Percentiles rank a stretch among this genome's conserved stretches.
These are phyloP conservation scores for Umbelopsis sp. DNA, from an alignment of 192 early-diverging fungal species.

Conservation along the genomic window DNA sequence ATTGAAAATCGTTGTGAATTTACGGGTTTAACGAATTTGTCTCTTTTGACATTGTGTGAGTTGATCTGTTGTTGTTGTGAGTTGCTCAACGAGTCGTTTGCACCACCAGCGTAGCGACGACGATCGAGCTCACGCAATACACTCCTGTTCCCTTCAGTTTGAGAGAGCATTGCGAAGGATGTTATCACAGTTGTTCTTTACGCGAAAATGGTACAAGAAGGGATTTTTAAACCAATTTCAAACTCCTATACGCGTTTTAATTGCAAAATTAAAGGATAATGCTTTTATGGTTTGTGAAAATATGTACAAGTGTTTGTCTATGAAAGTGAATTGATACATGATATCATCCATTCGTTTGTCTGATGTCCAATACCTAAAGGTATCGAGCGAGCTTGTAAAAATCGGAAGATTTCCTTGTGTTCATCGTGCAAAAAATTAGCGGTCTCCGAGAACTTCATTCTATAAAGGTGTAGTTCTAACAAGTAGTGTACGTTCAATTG, in stretches of 20 bases:
- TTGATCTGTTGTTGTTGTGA: neutral
- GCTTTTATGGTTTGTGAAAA: constrained; percentile 29
- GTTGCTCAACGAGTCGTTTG: neutral
- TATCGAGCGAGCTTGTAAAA: constrained; percentile 1
- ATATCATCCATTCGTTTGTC: neutral
- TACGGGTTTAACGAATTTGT: constrained; percentile 2
- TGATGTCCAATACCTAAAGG: constrained; percentile 3
- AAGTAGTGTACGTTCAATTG: neutral
- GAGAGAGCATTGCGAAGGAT: constrained; percentile 3
- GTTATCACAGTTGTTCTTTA: neutral
- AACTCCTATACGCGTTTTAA: constrained; percentile 21
- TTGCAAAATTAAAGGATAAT: neutral
- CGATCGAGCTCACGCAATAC: constrained; percentile 13
- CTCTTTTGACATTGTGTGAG: neutral
- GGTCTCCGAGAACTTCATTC: neutral
- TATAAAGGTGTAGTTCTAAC: neutral
- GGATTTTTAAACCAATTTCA: neutral
- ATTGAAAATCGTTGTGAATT: constrained; percentile 13
- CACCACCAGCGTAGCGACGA: neutral
- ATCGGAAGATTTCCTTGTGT: neutral
- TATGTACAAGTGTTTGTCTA: constrained; percentile 33
- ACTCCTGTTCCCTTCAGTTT: constrained; percentile 10
- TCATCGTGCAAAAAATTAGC: neutral
- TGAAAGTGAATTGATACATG: constrained; percentile 26
- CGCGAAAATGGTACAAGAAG: neutral